Evolutionary conservation across 768 basidiomycete genomes (phyloP).

Genomic region (Suillus weaverae): DNA sequence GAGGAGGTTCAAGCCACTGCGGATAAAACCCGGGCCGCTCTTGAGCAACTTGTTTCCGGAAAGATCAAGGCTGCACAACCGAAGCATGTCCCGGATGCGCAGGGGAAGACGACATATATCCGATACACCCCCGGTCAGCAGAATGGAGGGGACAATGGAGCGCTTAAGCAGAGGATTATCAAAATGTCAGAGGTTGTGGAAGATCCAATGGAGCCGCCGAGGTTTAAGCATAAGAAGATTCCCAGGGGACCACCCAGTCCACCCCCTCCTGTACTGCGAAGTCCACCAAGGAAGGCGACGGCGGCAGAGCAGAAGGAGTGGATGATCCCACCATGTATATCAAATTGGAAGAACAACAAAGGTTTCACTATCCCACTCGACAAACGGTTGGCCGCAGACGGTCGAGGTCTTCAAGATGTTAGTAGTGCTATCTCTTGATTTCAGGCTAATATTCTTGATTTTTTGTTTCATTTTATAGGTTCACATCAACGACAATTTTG

Average conservation of each 20-base stretch:
- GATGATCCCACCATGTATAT: constrained; percentile 99
- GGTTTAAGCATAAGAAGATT: constrained; percentile 99
- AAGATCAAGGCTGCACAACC: constrained; percentile 99
- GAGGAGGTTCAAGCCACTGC: constrained; percentile 90
- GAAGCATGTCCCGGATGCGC: constrained; percentile 85
- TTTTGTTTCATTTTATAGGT: constrained; percentile 49
- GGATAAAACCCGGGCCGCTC: constrained; percentile 85
- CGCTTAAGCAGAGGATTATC: constrained; percentile 90
- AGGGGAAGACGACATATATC: constrained; percentile 86
- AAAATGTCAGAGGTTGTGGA: constrained; percentile 99
- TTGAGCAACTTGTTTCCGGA: constrained; percentile 91
- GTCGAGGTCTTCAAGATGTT: constrained; percentile 97
- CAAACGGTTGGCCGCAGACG: constrained; percentile 96
- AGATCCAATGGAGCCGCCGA: constrained; percentile 94
- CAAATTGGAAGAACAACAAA: constrained; percentile 99
- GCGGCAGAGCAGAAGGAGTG: constrained; percentile 99
- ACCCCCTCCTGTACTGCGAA: constrained; percentile 91
- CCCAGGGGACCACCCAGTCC: constrained; percentile 95
- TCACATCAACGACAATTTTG: constrained; percentile 99
- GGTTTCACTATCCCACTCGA: constrained; percentile 99
- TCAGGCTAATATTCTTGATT: background rate
- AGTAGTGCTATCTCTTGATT: constrained; percentile 31
- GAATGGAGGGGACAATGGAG: constrained; percentile 53
- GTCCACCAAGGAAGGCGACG: constrained; percentile 94
- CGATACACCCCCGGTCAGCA: constrained; percentile 97